phyloP scores from a whole-genome alignment of 352 stramenopile genomes.

The Pythium sp. region DNA sequence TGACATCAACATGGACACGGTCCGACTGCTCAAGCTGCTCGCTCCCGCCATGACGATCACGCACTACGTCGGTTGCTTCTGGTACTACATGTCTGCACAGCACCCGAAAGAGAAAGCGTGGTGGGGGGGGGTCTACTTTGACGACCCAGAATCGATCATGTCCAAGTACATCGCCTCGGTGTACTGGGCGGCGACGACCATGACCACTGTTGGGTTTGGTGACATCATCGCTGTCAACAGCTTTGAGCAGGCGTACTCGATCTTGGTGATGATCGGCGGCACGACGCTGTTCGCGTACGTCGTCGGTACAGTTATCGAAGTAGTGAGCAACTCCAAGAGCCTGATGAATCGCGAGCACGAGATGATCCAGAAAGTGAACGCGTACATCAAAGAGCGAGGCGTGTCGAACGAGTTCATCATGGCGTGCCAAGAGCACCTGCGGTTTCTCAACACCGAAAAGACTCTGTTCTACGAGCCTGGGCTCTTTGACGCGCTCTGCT shows the following conservation, averaged over 20 bases:
- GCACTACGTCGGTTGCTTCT: conserved; percentile 83
- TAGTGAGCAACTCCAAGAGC: conserved; percentile 78
- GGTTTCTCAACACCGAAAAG: conserved; percentile 67
- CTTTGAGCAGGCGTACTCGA: conserved; percentile 71
- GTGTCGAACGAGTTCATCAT: conserved; percentile 66
- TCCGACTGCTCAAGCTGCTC: conserved; percentile 74
- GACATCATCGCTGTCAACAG: conserved; percentile 77
- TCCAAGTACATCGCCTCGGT: conserved; percentile 82
- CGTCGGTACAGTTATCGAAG: conserved; percentile 77
- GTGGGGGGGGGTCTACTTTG: conserved; percentile 58
- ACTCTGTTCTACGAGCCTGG: conserved; percentile 63
- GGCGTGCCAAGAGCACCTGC: conserved; percentile 72
- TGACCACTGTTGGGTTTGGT: conserved; percentile 86
- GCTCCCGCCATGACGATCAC: conserved; percentile 64
- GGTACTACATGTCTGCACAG: conserved; percentile 76
- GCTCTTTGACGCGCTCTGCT: conserved; percentile 65
- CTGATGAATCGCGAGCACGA: conserved; percentile 72
- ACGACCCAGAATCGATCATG: conserved; percentile 43
- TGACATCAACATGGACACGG: conserved; percentile 70
- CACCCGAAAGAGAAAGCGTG: conserved; percentile 34
- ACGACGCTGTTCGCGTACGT: conserved; percentile 82
- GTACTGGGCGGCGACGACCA: conserved; percentile 85
- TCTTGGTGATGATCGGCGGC: conserved; percentile 81
- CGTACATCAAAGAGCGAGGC: conserved; percentile 77
- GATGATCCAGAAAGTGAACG: conserved; percentile 66